Base-by-base conservation (phyloP, 768 basidiomycete species). In the Paxillus rubicundulus region DNA sequence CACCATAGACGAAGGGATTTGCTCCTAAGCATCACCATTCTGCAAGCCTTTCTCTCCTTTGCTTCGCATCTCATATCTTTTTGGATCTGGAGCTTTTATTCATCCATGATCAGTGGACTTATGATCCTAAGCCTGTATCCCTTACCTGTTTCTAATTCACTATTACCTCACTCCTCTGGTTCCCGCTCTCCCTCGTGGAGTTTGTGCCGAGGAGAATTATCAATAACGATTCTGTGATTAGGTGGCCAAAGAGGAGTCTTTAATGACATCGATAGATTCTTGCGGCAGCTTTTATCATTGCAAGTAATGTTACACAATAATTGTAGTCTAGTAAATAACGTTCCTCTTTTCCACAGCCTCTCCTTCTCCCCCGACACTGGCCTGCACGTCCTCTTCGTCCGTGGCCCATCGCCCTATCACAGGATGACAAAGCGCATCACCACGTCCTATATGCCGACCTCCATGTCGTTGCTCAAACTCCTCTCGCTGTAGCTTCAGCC, bases 1-100 rank as follows among this genome's bases (percentile, higher is more conserved):
- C 24, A 39, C 67, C 3, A 51, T 80, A 14, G 72, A 75, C 30
- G 61, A 72, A 3, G 74, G 76, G n/a, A 46, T 73, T 0, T 70
- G 68, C 30, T 64, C 64, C 45, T 70, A 43, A 59, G 50, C 42
- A 39, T 47, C 16, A 10, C 18, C 32, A 12, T 33, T 12, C 17
- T 42, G 36, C 20, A 2, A 13, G 9, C 18, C 36, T 32, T 5
- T 24, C 20, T 33, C 13, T 24, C 1, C n/a, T 49, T 30, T 8
- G 9, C 32, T 51, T 43, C 33, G 36, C 45, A 47, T 36, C 33
- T 28, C 32, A 44, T 52, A 39, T 32, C 34, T 38, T 21, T 21
- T 42, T 33, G 3, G 48, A 44, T 48, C 7, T 10, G 33, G 12
- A 33, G 12, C 32, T 14, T 30, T 54, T 18, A 20, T 30, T 54